phyloP scores from a whole-genome alignment of 2,329 filamentous ascomycete genomes.

The Tolypocladium pustulatum region DNA sequence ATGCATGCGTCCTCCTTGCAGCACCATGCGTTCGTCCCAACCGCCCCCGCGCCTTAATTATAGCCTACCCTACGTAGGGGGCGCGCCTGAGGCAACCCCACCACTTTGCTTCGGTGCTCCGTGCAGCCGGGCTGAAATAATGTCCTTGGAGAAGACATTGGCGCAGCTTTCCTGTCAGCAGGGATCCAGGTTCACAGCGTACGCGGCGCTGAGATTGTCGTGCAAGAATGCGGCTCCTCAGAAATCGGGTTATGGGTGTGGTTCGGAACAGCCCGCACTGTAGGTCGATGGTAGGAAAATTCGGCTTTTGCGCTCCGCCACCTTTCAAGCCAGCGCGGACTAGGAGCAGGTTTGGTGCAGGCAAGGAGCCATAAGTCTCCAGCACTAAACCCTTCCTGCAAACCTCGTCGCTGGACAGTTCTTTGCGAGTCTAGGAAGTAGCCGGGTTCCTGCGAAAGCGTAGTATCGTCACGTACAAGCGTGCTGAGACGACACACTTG shows the following conservation, averaged over 20 bases:
- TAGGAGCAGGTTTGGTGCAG: too few relatives aligned
- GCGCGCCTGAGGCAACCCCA: too few relatives aligned
- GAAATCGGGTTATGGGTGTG: too few relatives aligned
- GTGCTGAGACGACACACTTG: too few relatives aligned
- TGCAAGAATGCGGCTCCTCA: not conserved
- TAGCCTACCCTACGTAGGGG: too few relatives aligned
- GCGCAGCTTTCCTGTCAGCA: not conserved
- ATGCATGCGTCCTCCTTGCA: not conserved
- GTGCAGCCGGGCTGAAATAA: not conserved
- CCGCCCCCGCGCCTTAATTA: too few relatives aligned
- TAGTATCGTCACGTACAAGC: too few relatives aligned
- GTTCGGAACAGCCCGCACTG: not conserved
- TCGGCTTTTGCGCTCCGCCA: not conserved
- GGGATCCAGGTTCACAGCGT: not conserved
- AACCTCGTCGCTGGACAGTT: not conserved
- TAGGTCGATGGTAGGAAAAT: not conserved
- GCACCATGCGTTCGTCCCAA: not conserved
- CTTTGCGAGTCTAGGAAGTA: too few relatives aligned
- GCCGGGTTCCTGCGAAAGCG: too few relatives aligned
- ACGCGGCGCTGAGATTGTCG: not conserved
- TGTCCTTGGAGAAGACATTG: not conserved
- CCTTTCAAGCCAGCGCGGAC: not conserved
- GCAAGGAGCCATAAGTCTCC: not conserved
- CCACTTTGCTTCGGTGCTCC: not conserved
- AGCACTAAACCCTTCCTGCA: not conserved